Percentiles rank a stretch among this genome's conserved stretches.
Conservation (phyloP, 2,329 filamentous ascomycete genomes). For the Penicillium sp. region DNA sequence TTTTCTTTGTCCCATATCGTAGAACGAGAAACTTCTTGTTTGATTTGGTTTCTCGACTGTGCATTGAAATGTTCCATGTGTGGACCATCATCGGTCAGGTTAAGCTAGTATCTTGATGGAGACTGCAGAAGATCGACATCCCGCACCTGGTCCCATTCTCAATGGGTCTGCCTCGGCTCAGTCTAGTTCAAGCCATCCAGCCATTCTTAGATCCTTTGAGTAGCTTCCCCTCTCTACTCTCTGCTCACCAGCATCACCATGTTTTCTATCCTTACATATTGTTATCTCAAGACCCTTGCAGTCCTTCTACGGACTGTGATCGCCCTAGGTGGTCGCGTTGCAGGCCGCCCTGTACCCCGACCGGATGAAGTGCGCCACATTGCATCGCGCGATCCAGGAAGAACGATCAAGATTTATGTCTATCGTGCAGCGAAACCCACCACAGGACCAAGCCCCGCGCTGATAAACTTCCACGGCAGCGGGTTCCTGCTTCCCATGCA, state of each 20-base stretch:
- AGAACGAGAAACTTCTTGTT: background rate
- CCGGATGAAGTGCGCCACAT: constrained; percentile 40
- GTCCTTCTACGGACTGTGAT: constrained; percentile 26
- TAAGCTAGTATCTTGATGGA: background rate
- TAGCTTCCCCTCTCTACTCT: background rate
- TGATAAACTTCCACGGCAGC: constrained; percentile 45
- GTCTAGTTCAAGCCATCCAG: background rate
- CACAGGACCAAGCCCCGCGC: constrained; percentile 34
- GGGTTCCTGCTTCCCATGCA: constrained; percentile 43
- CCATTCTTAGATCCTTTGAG: background rate
- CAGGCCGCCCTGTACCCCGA: constrained; percentile 7
- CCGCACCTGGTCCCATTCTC: background rate
- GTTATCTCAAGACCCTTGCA: constrained; percentile 33
- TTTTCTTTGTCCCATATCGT: background rate
- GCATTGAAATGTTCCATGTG: background rate
- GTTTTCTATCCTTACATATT: constrained; percentile 33
- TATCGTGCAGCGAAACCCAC: constrained; percentile 31
- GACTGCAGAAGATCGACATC: constrained; percentile 2
- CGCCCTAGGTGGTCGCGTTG: constrained; percentile 1
- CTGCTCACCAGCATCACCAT: background rate
- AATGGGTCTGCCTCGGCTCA: constrained; percentile 5
- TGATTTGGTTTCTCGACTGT: background rate
- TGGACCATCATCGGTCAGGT: background rate
- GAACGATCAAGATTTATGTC: constrained; percentile 42
- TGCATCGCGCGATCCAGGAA: constrained; percentile 36